A percentile compares a stretch with the other conserved stretches of the same genome.
Conservation (phyloP, 1,284 basidiomycete genomes). For the Heterobasidion occidentale region DNA sequence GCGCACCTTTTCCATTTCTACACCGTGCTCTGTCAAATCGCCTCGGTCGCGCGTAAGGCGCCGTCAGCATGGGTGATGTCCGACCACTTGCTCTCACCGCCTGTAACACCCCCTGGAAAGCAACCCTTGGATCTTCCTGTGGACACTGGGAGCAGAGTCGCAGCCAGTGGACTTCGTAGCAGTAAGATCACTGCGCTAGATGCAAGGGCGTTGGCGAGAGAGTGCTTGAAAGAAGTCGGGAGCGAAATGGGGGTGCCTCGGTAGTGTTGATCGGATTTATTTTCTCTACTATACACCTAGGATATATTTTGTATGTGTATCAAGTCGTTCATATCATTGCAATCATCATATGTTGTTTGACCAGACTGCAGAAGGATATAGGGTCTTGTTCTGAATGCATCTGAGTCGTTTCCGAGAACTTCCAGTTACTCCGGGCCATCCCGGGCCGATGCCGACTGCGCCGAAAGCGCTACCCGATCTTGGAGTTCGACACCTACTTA, state of each 20-base stretch:
- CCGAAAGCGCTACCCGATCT: too few relatives aligned
- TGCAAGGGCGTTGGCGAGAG: conserved; percentile 57
- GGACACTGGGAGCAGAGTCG: conserved; percentile 5
- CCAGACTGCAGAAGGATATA: too few relatives aligned
- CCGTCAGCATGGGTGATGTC: conserved; percentile 58
- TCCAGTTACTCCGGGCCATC: too few relatives aligned
- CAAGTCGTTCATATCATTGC: too few relatives aligned
- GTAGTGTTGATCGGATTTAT: conserved; percentile 5
- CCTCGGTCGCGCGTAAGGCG: conserved; percentile 54
- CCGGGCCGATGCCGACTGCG: too few relatives aligned
- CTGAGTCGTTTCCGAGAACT: too few relatives aligned
- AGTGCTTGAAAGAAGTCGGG: conserved; percentile 68
- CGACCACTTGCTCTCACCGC: conserved; percentile 8
- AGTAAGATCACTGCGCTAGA: conserved; percentile 44
- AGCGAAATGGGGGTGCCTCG: conserved; percentile 52
- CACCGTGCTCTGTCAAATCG: conserved; percentile 69
- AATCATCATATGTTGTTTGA: too few relatives aligned
- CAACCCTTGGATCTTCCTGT: neutral
- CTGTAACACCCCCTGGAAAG: neutral
- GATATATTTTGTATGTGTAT: too few relatives aligned
- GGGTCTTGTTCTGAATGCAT: too few relatives aligned
- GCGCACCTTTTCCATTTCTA: conserved; percentile 87
- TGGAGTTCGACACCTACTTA: too few relatives aligned
- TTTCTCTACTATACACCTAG: too few relatives aligned
- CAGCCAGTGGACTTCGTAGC: conserved; percentile 22